Conservation (phyloP, 2,329 filamentous ascomycete species). For the Arthrobotrys pseudoclavata region DNA sequence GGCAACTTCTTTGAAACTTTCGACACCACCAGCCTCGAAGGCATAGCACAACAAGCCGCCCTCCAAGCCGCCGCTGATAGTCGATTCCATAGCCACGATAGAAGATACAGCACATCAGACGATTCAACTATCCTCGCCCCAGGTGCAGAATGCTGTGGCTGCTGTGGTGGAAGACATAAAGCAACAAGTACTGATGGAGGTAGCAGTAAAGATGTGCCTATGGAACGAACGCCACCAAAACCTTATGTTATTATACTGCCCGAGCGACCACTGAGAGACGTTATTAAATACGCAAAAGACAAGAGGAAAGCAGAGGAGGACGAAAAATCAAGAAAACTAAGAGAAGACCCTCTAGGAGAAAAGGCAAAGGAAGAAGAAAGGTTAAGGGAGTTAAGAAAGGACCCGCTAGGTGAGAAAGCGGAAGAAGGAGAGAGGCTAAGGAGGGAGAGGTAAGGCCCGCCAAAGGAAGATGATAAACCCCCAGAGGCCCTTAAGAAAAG, state of each 20-base stretch:
- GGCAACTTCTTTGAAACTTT: constrained; percentile 44
- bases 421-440: constrained; percentile 9
- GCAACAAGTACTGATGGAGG: neutral
- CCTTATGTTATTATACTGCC: constrained; percentile 7
- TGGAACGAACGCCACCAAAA: neutral
- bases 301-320: neutral
- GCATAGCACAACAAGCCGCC: constrained; percentile 44
- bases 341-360: constrained; percentile 11
- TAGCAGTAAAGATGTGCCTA: neutral
- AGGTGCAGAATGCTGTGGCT: constrained; percentile 9
- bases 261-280: neutral
- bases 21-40: constrained; percentile 48
- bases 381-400: constrained; percentile 8
- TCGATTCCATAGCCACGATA: neutral
- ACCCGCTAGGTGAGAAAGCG: constrained; percentile 10
- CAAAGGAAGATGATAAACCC: neutral
- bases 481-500: neutral
- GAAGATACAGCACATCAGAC: constrained; percentile 1
- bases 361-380: constrained; percentile 23
- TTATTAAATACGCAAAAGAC: constrained; percentile 16
- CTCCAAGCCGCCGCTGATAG: constrained; percentile 16
- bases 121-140: constrained; percentile 9
- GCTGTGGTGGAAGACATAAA: constrained; percentile 12
- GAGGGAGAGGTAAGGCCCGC: neutral
- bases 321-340: constrained; percentile 1